Conservation (phyloP, 1,284 basidiomycete genomes). For the Fomes fomentarius region DNA sequence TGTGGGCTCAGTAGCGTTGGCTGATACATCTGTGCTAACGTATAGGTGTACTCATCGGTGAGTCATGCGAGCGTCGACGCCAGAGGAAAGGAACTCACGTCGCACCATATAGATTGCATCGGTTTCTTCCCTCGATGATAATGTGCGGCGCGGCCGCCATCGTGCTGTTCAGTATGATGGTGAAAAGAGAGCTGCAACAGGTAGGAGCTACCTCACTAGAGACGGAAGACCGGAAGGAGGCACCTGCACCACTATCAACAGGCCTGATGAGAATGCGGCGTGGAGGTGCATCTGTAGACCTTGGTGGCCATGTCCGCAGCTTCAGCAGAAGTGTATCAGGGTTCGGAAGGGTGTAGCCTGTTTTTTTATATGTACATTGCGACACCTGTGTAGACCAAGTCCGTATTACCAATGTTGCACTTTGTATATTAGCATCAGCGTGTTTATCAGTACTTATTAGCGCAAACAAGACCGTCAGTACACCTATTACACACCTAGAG, state of each 20-base stretch:
- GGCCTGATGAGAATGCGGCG: conserved; percentile 27
- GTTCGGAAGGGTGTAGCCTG: neutral
- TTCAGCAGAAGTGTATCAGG: conserved; percentile 9
- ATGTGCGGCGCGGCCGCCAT: conserved; percentile 44
- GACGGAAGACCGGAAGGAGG: conserved; percentile 22
- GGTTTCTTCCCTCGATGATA: conserved; percentile 62
- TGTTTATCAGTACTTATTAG: no score
- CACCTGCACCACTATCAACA: conserved; percentile 25
- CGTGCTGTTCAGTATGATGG: conserved; percentile 45
- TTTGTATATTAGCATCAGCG: no score
- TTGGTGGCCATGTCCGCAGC: conserved; percentile 16
- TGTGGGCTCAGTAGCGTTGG: no score
- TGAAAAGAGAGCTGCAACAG: conserved; percentile 43
- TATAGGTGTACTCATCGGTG: conserved; percentile 53
- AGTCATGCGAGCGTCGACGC: conserved; percentile 1
- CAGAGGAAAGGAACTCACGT: neutral
- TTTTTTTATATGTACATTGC: neutral
- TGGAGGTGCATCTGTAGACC: conserved; percentile 23
- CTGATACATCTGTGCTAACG: neutral
- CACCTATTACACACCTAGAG: no score
- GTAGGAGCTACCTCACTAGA: conserved; percentile 4
- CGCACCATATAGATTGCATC: conserved; percentile 44
- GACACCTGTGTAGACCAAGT: no score
- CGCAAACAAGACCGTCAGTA: no score
- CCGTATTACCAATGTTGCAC: no score